These are phyloP conservation scores for Pleurostoma richardsiae DNA, from an alignment of 2,329 filamentous ascomycete species.

Conservation along the genomic window DNA sequence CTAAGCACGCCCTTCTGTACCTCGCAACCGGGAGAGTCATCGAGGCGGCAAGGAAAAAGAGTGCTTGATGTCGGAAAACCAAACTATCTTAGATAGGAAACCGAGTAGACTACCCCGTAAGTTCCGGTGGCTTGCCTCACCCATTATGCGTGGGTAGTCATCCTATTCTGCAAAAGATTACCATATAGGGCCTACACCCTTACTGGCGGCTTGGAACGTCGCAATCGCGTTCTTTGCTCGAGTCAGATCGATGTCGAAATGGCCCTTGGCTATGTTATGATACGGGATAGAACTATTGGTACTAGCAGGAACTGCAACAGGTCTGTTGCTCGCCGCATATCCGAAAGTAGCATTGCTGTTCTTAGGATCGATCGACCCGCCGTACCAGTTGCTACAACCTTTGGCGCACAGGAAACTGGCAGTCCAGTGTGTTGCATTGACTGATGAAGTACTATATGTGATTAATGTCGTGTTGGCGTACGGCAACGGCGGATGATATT, in stretches of 20 bases:
- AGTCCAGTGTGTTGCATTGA: slow-evolving; percentile 8
- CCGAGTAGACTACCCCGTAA: no score
- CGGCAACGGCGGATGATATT: slow-evolving; percentile 3
- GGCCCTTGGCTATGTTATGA: slow-evolving; percentile 5
- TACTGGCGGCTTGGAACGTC: no score
- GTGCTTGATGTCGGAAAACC: no score
- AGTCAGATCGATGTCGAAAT: slow-evolving; percentile 7
- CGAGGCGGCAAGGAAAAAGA: no score
- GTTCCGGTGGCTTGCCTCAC: no score
- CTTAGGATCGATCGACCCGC: slow-evolving; percentile 1
- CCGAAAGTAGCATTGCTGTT: slow-evolving; percentile 7
- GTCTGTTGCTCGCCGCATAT: slow-evolving; percentile 1
- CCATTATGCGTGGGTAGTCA: no score
- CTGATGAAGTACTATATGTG: neutral
- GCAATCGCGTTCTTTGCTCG: neutral
- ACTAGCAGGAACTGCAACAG: neutral
- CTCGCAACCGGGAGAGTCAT: no score
- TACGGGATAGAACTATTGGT: slow-evolving; percentile 2
- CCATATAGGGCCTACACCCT: no score
- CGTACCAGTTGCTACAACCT: slow-evolving; percentile 6
- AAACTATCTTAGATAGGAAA: no score
- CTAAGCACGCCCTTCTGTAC: no score
- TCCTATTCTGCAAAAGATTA: no score
- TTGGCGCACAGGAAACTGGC: slow-evolving; percentile 4
- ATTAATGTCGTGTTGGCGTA: slow-evolving; percentile 4